A percentile compares a stretch with the other conserved stretches of the same genome.
Conservation (phyloP, 163 green algal species). For the Trebouxia gelatinosa region DNA sequence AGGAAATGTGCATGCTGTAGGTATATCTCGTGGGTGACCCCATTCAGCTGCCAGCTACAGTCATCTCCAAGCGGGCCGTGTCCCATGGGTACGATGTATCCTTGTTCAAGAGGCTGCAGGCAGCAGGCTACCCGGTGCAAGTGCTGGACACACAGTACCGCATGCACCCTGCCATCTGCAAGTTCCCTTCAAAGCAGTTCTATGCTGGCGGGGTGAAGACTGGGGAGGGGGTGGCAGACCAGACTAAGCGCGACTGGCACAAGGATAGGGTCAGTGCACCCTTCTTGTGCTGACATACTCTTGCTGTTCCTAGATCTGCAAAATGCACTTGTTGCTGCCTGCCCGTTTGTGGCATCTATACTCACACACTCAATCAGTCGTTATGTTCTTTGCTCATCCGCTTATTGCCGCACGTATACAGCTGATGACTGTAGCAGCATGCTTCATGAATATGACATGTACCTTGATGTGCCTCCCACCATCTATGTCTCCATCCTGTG, state of each 20-base stretch:
- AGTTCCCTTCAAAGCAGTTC: conserved; percentile 85
- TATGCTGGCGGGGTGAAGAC: conserved; percentile 78
- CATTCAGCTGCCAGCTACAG: conserved; percentile 85
- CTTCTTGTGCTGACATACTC: not conserved
- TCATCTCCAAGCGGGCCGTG: conserved; percentile 69
- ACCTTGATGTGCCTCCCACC: too few relatives aligned
- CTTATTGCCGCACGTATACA: too few relatives aligned
- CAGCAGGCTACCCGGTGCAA: conserved; percentile 74
- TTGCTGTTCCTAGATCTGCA: not conserved
- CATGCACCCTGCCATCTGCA: conserved; percentile 91
- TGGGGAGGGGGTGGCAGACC: conserved; percentile 51
- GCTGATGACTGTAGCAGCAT: too few relatives aligned
- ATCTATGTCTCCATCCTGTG: too few relatives aligned
- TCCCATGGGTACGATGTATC: conserved; percentile 65
- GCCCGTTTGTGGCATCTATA: too few relatives aligned
- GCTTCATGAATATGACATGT: too few relatives aligned
- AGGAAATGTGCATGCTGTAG: too few relatives aligned
- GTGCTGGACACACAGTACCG: conserved; percentile 88
- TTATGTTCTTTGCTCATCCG: too few relatives aligned
- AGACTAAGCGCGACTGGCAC: conserved; percentile 69
- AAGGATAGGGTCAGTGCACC: conserved; percentile 20
- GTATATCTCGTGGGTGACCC: conserved; percentile 89
- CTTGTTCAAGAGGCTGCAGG: conserved; percentile 86
- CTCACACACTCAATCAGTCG: too few relatives aligned
- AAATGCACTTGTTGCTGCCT: too few relatives aligned